Conservation (phyloP, 495 filamentous ascomycete species). For the Talaromyces proteolyticus region DNA sequence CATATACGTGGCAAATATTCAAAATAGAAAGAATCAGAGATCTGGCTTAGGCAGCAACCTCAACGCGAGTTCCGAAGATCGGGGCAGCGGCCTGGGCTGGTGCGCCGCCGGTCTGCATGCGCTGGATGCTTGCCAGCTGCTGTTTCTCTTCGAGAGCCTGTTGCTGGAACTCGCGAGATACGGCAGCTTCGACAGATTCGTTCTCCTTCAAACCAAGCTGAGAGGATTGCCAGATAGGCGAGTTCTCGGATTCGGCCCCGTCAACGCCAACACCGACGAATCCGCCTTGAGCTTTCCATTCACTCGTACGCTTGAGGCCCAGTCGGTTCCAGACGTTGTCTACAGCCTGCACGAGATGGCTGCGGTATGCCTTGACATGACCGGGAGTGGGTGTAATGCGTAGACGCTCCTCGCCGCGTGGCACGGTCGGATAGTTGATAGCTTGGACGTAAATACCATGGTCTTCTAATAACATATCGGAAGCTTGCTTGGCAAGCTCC, state of each 20-base stretch:
- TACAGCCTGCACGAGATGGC: constrained; percentile 79
- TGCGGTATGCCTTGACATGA: constrained; percentile 73
- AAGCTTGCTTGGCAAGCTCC: constrained; percentile 85
- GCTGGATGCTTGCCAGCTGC: constrained; percentile 10
- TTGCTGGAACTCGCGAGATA: constrained; percentile 27
- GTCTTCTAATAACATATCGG: constrained; percentile 79
- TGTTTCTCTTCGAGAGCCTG: constrained; percentile 11
- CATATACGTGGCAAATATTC: not conserved
- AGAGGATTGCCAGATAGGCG: constrained; percentile 79
- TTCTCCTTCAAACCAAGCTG: constrained; percentile 66
- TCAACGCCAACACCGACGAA: constrained; percentile 87
- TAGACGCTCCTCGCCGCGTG: constrained; percentile 89
- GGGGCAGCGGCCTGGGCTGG: constrained; percentile 16
- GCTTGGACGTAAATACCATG: constrained; percentile 95
- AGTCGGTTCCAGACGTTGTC: constrained; percentile 83
- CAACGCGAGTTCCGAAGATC: constrained; percentile 10
- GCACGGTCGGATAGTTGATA: constrained; percentile 98
- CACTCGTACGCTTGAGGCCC: constrained; percentile 81
- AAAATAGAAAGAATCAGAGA: not conserved
- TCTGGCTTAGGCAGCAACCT: constrained; percentile 25
- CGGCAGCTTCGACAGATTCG: constrained; percentile 30
- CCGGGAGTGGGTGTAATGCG: constrained; percentile 95
- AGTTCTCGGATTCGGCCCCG: constrained; percentile 46
- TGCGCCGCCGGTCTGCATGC: constrained; percentile 25
- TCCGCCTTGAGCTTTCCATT: constrained; percentile 87